Conservation (phyloP, 352 stramenopile genomes). For the Phytopythium chamaehyphon region DNA sequence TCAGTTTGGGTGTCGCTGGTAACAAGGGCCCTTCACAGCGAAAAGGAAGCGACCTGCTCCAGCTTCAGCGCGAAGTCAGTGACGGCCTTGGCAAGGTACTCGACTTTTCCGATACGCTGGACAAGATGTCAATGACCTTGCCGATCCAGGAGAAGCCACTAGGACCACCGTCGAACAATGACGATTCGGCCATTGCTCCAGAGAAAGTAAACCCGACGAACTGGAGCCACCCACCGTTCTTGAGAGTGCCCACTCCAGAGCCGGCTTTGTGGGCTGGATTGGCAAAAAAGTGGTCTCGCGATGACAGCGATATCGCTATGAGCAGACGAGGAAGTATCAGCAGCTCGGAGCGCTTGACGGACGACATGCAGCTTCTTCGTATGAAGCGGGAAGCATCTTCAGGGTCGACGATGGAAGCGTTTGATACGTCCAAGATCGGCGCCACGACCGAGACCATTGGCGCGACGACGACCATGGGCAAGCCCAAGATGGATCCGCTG, state of each 20-base stretch:
- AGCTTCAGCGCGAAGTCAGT: conserved; percentile 40
- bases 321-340: too few relatives aligned
- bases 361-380: too few relatives aligned
- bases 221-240: conserved; percentile 64
- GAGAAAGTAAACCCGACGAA: conserved; percentile 42
- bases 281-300: conserved; percentile 5
- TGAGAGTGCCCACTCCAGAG: conserved; percentile 25
- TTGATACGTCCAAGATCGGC: neutral
- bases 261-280: conserved; percentile 9
- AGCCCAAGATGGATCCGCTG: neutral
- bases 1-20: conserved; percentile 48
- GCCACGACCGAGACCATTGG: too few relatives aligned
- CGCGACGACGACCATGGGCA: neutral
- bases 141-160: conserved; percentile 15
- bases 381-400: too few relatives aligned
- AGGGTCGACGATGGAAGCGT: too few relatives aligned
- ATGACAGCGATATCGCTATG: neutral
- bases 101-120: conserved; percentile 50
- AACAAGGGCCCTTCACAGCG: conserved; percentile 15
- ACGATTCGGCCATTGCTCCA: conserved; percentile 10
- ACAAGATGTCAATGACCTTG: conserved; percentile 45
- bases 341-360: too few relatives aligned
- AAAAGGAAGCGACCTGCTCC: conserved; percentile 38
- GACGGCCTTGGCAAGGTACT: conserved; percentile 22
- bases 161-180: neutral